Evolutionary conservation across 352 stramenopile genomes (phyloP).

Genomic region (Peronosclerospora sorghi): DNA sequence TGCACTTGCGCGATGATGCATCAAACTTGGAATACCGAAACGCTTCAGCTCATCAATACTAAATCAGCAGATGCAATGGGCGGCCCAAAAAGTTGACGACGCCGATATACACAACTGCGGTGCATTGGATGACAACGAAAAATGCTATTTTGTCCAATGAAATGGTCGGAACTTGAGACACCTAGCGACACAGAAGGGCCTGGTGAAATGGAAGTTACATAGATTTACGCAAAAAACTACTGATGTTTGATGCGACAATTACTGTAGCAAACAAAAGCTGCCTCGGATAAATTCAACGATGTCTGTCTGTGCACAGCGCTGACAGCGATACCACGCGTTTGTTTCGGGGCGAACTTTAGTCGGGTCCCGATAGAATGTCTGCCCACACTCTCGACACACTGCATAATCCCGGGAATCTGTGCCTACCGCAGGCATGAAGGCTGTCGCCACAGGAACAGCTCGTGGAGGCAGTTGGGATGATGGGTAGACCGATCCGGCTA

Average conservation of each 20-base stretch:
- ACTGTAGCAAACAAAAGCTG: conserved; percentile 46
- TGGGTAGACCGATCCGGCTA: conserved; percentile 10
- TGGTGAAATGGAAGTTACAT: too few species aligned
- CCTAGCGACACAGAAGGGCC: too few species aligned
- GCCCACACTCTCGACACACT: conserved; percentile 45
- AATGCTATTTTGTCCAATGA: too few species aligned
- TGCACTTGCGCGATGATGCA: too few species aligned
- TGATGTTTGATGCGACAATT: conserved; percentile 1
- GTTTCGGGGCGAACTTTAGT: conserved; percentile 43
- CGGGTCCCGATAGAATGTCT: conserved; percentile 53
- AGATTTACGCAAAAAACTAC: too few species aligned
- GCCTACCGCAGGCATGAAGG: conserved; percentile 22
- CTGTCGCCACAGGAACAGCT: conserved; percentile 17
- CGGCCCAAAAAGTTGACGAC: too few species aligned
- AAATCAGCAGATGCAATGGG: too few species aligned
- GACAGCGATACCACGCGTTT: conserved; percentile 58
- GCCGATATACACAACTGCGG: too few species aligned
- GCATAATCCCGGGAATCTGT: conserved; percentile 30
- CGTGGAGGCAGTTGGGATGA: conserved; percentile 8
- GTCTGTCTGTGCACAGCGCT: conserved; percentile 39
- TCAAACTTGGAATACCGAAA: too few species aligned
- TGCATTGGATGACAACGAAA: too few species aligned
- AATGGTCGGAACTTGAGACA: too few species aligned
- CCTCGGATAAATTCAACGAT: conserved; percentile 36
- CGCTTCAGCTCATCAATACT: too few species aligned